phyloP scores from a whole-genome alignment of 139 green algal species.

The Pseudopediastrum boryanum region DNA sequence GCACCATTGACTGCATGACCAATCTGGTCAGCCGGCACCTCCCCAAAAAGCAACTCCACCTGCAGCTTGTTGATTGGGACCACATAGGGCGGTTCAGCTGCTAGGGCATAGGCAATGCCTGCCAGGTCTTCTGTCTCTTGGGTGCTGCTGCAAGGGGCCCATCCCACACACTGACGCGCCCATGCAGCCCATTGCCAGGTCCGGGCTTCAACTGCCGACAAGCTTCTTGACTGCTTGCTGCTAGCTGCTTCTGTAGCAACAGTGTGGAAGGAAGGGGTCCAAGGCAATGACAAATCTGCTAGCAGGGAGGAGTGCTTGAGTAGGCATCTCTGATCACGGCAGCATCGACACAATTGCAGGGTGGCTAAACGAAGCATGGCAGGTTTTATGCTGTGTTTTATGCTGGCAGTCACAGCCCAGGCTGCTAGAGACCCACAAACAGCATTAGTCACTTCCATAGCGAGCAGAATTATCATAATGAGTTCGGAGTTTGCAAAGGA shows the following conservation, averaged over 20 bases:
- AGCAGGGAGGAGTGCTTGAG: too few species aligned
- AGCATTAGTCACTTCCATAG: too few species aligned
- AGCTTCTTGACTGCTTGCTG: not conserved
- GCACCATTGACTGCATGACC: constrained; percentile 67
- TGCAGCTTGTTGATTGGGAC: constrained; percentile 43
- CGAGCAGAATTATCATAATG: too few species aligned
- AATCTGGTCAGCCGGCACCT: constrained; percentile 42
- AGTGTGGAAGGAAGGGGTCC: too few species aligned
- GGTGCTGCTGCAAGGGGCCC: constrained; percentile 1
- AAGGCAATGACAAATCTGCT: too few species aligned
- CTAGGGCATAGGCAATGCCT: constrained; percentile 46
- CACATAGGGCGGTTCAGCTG: constrained; percentile 48
- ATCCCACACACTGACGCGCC: constrained; percentile 44
- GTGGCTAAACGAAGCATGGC: too few species aligned
- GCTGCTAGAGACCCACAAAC: too few species aligned
- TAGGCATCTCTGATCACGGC: too few species aligned
- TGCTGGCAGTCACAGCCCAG: too few species aligned
- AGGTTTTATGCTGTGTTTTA: too few species aligned
- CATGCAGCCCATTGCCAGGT: constrained; percentile 71
- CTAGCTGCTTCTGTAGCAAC: not conserved
- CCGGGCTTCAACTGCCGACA: constrained; percentile 57
- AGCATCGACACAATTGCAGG: too few species aligned
- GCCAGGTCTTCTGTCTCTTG: constrained; percentile 40
- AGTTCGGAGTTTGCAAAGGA: too few species aligned
- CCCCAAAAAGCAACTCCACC: constrained; percentile 49